Base-by-base conservation (phyloP, 1,284 basidiomycete species). In the Sanguinoderma infundibulare region DNA sequence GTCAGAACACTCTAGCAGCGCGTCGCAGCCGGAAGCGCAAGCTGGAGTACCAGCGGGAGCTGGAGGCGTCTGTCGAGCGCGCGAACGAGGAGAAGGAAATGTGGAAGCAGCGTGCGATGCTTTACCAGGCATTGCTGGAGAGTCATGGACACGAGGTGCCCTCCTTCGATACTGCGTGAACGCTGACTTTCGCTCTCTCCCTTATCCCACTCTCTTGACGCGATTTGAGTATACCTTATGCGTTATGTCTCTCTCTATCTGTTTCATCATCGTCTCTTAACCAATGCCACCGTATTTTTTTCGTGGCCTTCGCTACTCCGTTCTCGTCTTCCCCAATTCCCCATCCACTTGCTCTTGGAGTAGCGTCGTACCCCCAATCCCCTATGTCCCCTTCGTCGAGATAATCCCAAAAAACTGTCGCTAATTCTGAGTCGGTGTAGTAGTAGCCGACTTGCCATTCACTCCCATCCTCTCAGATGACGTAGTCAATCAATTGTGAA, bases 1-100 rank as follows among this genome's bases (percentile, higher is more conserved):
- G 89, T 3, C 87, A 91, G 73, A 94, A 94, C 74, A 94, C 92
- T 1, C 74, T 94, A 14, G 92, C 92, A 0, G 92, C 92, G 40
- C 81, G 92, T 8, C 83, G 89, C 57, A 87, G 84, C 67, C 81
- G 92, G 7, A 87, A 87, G 82, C 82, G 92, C 44, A 94, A 94
- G 81, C 77, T 91, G 28, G 86, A 90, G 78, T 83, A 91, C 66
- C 83, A 90, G 70, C 81, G 83, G 62, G 78, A 82, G 68, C 74
- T 94, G 55, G 86, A 92, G 79, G 73, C 78, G 10, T 73, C 70
- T 38, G 70, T 87, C 34, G 83, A 84, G 46, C 74, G 69, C 40
- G 73, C 84, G 71, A 79, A 78, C 68, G 72, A 72, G 64, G 81
- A 87, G 70, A 76, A 78, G 70, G 83, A 89, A 69, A 68, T 78